These are phyloP conservation scores for Eucalyptus virginea DNA, from an alignment of 345 rosid genomes.

Conservation along the genomic window DNA sequence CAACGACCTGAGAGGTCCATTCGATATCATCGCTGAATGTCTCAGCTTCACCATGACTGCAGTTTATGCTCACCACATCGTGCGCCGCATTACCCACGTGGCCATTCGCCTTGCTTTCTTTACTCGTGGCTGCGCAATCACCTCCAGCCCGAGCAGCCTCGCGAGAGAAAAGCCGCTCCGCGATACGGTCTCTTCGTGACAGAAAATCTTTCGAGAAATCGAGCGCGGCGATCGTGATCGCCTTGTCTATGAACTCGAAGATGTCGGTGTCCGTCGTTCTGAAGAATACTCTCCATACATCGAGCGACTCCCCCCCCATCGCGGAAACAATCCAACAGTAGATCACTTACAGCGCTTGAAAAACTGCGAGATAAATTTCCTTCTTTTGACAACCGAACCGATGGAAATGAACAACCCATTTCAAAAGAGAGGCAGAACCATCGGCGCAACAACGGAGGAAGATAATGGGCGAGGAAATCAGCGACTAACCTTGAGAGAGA, in stretches of 20 bases:
- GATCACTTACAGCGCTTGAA: not conserved
- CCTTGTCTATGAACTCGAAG: slow-evolving; percentile 62
- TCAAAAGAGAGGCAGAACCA: not conserved
- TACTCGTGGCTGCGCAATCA: slow-evolving; percentile 22
- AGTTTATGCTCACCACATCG: slow-evolving; percentile 24
- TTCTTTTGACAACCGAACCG: not conserved
- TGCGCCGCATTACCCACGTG: slow-evolving; percentile 17
- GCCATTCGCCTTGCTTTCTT: slow-evolving; percentile 42
- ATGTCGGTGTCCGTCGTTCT: slow-evolving; percentile 49
- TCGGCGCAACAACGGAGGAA: not conserved
- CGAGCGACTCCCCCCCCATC: slow-evolving; percentile 12
- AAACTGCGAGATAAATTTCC: not conserved
- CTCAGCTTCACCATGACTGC: slow-evolving; percentile 58
- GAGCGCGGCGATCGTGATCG: slow-evolving; percentile 58
- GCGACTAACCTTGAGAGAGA: not conserved
- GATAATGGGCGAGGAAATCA: not conserved
- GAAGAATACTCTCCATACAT: slow-evolving; percentile 70
- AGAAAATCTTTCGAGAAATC: slow-evolving; percentile 60
- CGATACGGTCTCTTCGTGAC: slow-evolving; percentile 45
- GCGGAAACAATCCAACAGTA: not conserved
- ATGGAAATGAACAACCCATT: not conserved
- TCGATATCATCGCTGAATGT: slow-evolving; percentile 77
- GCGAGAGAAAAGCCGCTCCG: slow-evolving; percentile 55
- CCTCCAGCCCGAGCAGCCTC: slow-evolving; percentile 6
- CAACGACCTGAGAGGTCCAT: slow-evolving; percentile 29